Evolutionary conservation across 805 yeast species (phyloP).

Genomic region (Saturnispora besseyi): DNA sequence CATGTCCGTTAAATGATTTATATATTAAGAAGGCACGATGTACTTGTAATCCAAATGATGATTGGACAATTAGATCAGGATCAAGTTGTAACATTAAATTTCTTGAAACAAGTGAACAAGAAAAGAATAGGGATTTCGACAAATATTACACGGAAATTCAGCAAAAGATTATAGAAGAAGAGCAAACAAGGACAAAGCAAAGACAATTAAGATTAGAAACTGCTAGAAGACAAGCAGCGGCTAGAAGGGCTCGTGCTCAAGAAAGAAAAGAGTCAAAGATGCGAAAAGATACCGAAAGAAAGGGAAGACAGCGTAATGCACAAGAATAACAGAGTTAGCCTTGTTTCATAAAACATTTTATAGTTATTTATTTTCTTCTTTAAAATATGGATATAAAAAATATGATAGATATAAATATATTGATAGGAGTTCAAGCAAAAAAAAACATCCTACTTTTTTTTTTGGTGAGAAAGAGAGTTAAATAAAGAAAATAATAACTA

Average conservation of each 20-base stretch:
- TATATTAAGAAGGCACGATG: conserved; percentile 52
- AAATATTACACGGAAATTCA: conserved; percentile 15
- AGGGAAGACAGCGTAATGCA: not conserved
- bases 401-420: too few species aligned
- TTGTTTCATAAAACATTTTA: not conserved
- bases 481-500: not conserved
- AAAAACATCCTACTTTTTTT: too few species aligned
- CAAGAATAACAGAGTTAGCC: not conserved
- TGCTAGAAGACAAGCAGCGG: conserved; percentile 7
- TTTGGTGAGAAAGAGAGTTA: not conserved
- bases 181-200: conserved; percentile 8
- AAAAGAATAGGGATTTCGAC: conserved; percentile 18
- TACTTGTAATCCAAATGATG: conserved; percentile 59
- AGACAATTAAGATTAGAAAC: conserved; percentile 10
- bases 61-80: conserved; percentile 49
- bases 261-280: conserved; percentile 1
- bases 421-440: too few species aligned
- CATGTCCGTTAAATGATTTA: conserved; percentile 64
- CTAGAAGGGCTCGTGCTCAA: conserved; percentile 4
- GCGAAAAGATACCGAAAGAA: conserved; percentile 1
- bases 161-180: conserved; percentile 10
- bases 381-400: not conserved
- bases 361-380: not conserved
- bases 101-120: conserved; percentile 17
- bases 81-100: conserved; percentile 23